Conservation (phyloP, 1,284 basidiomycete genomes). For the Cutaneotrichosporon curvatum region DNA sequence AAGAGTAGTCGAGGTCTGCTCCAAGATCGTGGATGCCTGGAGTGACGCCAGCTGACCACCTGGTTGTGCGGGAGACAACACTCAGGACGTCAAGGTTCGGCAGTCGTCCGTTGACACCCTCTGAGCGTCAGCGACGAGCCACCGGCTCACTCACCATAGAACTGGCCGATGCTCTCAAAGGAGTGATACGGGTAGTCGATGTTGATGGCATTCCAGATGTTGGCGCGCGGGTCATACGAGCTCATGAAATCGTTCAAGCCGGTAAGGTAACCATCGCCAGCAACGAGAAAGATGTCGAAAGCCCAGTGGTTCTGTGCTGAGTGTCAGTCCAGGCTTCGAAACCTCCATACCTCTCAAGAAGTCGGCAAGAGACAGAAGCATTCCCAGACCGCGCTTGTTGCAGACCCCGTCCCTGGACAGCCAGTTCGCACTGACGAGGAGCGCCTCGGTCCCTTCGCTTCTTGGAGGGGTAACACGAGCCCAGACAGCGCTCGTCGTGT, state of each 20-base stretch:
- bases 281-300: constrained; percentile 83
- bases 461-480: constrained; percentile 75
- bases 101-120: constrained; percentile 87
- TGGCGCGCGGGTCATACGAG: constrained; percentile 71
- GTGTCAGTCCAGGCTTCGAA: constrained; percentile 1
- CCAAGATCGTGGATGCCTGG: constrained; percentile 69
- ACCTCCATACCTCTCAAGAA: constrained; percentile 65
- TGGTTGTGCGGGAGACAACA: constrained; percentile 66
- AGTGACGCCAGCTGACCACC: constrained; percentile 63
- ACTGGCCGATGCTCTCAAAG: constrained; percentile 85
- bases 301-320: constrained; percentile 85
- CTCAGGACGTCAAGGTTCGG: constrained; percentile 95
- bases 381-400: constrained; percentile 82
- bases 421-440: constrained; percentile 86
- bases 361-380: constrained; percentile 68
- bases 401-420: constrained; percentile 51
- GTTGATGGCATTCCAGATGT: constrained; percentile 90
- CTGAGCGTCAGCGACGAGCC: constrained; percentile 47
- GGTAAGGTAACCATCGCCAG: constrained; percentile 80
- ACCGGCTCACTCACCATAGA: constrained; percentile 61
- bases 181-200: constrained; percentile 96
- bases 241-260: constrained; percentile 89
- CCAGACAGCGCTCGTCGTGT: constrained; percentile 56
- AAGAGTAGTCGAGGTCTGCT: constrained; percentile 3
- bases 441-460: constrained; percentile 79